Evolutionary conservation across 192 early-diverging fungal genomes (phyloP).

Genomic region (Linnemannia exigua): DNA sequence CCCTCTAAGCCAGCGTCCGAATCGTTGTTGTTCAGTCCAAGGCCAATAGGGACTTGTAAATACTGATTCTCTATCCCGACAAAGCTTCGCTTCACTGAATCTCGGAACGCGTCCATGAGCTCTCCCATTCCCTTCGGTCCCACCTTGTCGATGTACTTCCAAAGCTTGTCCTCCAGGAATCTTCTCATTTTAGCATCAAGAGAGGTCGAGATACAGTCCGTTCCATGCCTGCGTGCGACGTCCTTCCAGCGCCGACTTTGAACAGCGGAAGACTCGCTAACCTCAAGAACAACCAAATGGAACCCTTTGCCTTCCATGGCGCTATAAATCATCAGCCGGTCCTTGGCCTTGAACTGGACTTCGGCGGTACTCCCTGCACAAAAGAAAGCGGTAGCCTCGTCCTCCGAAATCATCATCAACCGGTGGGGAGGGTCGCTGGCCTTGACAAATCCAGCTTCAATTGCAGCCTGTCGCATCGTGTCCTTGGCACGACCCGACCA

Average conservation of each 20-base stretch:
- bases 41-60: constrained; percentile 60
- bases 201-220: constrained; percentile 60
- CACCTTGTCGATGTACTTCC: constrained; percentile 54
- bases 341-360: constrained; percentile 54
- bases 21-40: constrained; percentile 48
- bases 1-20: constrained; percentile 56
- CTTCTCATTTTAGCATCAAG: constrained; percentile 62
- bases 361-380: constrained; percentile 61
- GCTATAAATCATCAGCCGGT: constrained; percentile 69
- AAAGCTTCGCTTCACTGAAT: constrained; percentile 63
- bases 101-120: constrained; percentile 61
- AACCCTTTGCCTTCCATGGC: constrained; percentile 67
- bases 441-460: constrained; percentile 62
- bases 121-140: constrained; percentile 56
- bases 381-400: constrained; percentile 68
- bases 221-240: constrained; percentile 57
- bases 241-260: constrained; percentile 38
- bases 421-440: constrained; percentile 60
- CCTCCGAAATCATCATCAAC: constrained; percentile 62
- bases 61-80: constrained; percentile 61
- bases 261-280: constrained; percentile 50
- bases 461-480: constrained; percentile 63
- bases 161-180: constrained; percentile 61
- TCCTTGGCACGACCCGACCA: constrained; percentile 65
- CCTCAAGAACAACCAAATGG: constrained; percentile 57